Evolutionary conservation across 1,284 basidiomycete genomes (phyloP).

Genomic region (Cryptococcus sp.): DNA sequence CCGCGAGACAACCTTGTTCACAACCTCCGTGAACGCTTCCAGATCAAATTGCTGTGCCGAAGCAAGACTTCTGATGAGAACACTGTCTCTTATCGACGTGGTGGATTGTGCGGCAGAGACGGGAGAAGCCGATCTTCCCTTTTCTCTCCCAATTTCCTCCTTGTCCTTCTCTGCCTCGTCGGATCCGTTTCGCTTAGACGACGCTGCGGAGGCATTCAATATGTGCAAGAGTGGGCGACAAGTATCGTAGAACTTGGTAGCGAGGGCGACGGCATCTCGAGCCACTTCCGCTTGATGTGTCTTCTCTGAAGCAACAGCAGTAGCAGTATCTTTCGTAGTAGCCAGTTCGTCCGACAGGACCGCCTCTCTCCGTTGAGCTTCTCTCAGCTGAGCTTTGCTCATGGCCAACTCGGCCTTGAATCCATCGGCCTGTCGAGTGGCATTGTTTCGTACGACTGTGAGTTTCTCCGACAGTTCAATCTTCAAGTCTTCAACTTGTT

Average conservation of each 20-base stretch:
- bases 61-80: constrained; percentile 34
- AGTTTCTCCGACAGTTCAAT: constrained; percentile 41
- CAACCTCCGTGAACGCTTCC: constrained; percentile 73
- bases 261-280: constrained; percentile 39
- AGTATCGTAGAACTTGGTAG: constrained; percentile 40
- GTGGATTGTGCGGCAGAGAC: neutral
- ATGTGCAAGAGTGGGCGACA: constrained; percentile 34
- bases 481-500: constrained; percentile 40
- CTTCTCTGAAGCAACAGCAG: constrained; percentile 28
- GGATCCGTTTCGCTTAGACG: constrained; percentile 28
- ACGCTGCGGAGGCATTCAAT: constrained; percentile 35
- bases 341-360: constrained; percentile 41
- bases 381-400: constrained; percentile 43
- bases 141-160: neutral
- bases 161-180: constrained; percentile 12
- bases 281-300: constrained; percentile 31
- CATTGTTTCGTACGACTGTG: constrained; percentile 37
- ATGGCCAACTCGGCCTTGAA: constrained; percentile 46
- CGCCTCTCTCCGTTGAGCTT: constrained; percentile 40
- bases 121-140: constrained; percentile 1
- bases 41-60: constrained; percentile 64
- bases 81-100: constrained; percentile 23
- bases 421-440: constrained; percentile 43
- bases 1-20: constrained; percentile 73
- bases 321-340: constrained; percentile 35